Evolutionary conservation across 805 yeast genomes (phyloP), one percentile per base, ranked within the genome.

Genomic region (Candida anglica): DNA sequence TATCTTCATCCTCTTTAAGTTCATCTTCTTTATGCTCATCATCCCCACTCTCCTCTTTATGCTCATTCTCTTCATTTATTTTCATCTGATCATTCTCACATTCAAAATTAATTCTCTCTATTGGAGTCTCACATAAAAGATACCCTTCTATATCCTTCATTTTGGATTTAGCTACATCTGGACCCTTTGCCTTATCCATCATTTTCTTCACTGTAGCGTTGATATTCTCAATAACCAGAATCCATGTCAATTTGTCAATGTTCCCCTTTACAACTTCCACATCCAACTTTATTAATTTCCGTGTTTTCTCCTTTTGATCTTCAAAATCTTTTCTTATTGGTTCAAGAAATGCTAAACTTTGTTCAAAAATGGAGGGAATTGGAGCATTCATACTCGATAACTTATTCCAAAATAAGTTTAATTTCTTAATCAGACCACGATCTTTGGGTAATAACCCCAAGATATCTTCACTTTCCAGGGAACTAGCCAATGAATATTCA

Each of bases 401-500:
- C 15, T 21, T 42, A 0, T 69, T 68, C 6, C 68, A 47, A 3
- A 67, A 37, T 2, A 38, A 31, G 15, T 39, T 30, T 11, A 50
- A 46, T 18, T 43, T 39, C 10, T 38, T 28, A 9, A 15, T 13
- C 15, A 35, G 22, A 5, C 13, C 5, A 15, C 39, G 34, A 22
- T 48, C 51, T 2, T 50, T 25, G 3, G 61, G 64, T 15, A 60
- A 23, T 7, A 59, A 33, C 9, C 66, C 59, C 13, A 53, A 34
- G 1, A 54, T 39, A 15, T 71, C 78, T 13, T 68, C 71, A 21
- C 65, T 63, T 33, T 69, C 75, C 2, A 53, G 30, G 11, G 38
- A 57, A 19, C 71, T 69, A 4, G 71, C 62, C 2, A 78, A 41
- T 33, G 74, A 75, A 47, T 78, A 76, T 47, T 86, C 95, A 19